phyloP scores from a whole-genome alignment of 257 asterid species.

The Nicotiana obtusifolia region DNA sequence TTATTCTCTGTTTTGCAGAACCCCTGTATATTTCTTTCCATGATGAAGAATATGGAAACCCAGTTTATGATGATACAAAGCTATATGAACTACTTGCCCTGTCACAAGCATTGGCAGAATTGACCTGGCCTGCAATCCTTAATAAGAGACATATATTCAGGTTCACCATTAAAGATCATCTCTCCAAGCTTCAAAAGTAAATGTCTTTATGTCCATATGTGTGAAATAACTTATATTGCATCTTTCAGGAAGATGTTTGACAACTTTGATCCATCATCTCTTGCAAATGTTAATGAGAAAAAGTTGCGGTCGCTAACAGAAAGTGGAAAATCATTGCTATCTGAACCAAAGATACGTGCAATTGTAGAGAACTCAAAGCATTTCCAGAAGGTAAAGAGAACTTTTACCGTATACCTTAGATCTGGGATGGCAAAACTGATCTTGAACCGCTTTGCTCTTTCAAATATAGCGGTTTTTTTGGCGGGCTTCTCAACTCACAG shows the following conservation, averaged over 20 bases:
- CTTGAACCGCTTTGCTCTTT: neutral
- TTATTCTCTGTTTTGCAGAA: slow-evolving; percentile 35
- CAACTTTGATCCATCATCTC: slow-evolving; percentile 54
- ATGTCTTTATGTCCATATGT: neutral
- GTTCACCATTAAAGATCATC: slow-evolving; percentile 26
- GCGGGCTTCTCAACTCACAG: neutral
- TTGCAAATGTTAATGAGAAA: slow-evolving; percentile 53
- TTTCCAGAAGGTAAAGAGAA: slow-evolving; percentile 49
- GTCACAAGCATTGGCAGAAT: slow-evolving; percentile 76
- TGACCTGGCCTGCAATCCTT: slow-evolving; percentile 68
- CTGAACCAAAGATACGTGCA: slow-evolving; percentile 74
- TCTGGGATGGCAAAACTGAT: neutral
- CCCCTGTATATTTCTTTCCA: slow-evolving; percentile 57
- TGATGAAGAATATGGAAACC: slow-evolving; percentile 92
- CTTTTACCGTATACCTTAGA: neutral
- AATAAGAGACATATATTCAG: slow-evolving; percentile 60
- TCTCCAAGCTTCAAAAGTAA: neutral
- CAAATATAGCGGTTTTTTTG: neutral
- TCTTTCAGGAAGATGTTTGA: slow-evolving; percentile 55
- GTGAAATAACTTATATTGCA: neutral
- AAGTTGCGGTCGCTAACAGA: slow-evolving; percentile 34
- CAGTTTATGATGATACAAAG: slow-evolving; percentile 60
- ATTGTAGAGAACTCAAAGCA: slow-evolving; percentile 67
- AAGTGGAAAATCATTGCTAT: slow-evolving; percentile 48
- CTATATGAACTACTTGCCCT: slow-evolving; percentile 72